Evolutionary conservation across 257 asterid species (phyloP).

Genomic region (Leonotis leonurus): DNA sequence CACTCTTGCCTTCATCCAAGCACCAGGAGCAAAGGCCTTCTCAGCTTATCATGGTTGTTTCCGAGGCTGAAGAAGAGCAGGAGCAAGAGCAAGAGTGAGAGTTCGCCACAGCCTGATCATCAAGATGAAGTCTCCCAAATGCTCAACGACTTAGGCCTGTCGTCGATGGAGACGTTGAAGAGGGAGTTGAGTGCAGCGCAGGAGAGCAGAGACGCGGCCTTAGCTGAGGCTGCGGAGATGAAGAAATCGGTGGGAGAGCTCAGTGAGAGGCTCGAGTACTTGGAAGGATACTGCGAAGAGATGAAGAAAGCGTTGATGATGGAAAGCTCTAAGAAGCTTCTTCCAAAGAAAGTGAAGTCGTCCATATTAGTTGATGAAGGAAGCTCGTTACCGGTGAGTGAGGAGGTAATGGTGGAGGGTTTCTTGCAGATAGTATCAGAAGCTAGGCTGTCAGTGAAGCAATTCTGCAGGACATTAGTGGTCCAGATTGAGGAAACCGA

Average conservation of each 20-base stretch:
- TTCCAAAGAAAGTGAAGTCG: neutral
- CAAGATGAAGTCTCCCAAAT: slow-evolving; percentile 37
- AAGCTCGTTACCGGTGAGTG: slow-evolving; percentile 46
- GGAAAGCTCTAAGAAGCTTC: neutral
- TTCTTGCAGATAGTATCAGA: slow-evolving; percentile 81
- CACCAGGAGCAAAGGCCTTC: slow-evolving; percentile 42
- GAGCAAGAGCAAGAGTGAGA: slow-evolving; percentile 46
- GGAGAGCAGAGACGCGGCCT: slow-evolving; percentile 54
- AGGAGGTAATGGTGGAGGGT: slow-evolving; percentile 74
- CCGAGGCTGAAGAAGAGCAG: slow-evolving; percentile 72
- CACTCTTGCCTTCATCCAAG: slow-evolving; percentile 61
- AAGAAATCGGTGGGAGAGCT: slow-evolving; percentile 61
- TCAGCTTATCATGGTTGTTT: slow-evolving; percentile 63
- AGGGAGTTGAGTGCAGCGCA: slow-evolving; percentile 54
- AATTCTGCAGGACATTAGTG: slow-evolving; percentile 66
- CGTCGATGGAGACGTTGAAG: slow-evolving; percentile 45
- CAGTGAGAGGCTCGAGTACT: slow-evolving; percentile 51
- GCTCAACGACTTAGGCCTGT: slow-evolving; percentile 30
- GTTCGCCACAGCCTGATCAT: neutral
- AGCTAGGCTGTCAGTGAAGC: slow-evolving; percentile 74
- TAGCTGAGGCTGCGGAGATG: slow-evolving; percentile 58
- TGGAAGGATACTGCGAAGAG: slow-evolving; percentile 75
- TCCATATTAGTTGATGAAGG: slow-evolving; percentile 18
- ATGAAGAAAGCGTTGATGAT: slow-evolving; percentile 58
- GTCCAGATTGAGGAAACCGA: slow-evolving; percentile 51